A percentile compares a stretch with the other conserved stretches of the same genome.
Conservation (phyloP, 2,329 filamentous ascomycete genomes). For the Blastomyces gilchristii region DNA sequence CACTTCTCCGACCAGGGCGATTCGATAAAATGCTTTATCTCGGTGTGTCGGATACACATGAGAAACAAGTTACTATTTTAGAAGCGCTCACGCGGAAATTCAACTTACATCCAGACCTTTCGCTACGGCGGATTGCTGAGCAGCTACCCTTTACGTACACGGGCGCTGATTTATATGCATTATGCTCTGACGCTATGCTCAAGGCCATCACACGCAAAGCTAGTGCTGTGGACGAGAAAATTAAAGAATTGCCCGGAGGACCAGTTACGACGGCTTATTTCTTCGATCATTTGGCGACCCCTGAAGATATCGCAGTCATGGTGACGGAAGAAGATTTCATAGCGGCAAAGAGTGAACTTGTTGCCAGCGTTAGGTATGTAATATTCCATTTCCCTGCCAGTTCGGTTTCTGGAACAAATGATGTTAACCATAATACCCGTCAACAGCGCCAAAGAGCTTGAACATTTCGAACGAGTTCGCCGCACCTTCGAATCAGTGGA, state of each 20-base stretch:
- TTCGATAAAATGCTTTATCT: constrained; percentile 97
- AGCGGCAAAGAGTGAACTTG: constrained; percentile 68
- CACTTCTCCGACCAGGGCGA: constrained; percentile 95
- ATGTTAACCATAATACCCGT: constrained; percentile 19
- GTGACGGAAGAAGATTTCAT: constrained; percentile 85
- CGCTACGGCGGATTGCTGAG: constrained; percentile 62
- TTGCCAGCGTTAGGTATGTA: constrained; percentile 65
- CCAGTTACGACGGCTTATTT: constrained; percentile 80
- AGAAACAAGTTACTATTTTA: constrained; percentile 89
- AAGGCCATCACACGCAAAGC: constrained; percentile 94
- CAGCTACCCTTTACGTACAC: constrained; percentile 90
- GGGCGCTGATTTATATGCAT: constrained; percentile 90
- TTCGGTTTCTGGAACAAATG: constrained; percentile 1
- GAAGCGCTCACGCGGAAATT: constrained; percentile 95
- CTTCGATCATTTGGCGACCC: constrained; percentile 82
- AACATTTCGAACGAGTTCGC: constrained; percentile 80
- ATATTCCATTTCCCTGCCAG: background rate
- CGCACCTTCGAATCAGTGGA: constrained; percentile 62
- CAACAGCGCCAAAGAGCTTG: constrained; percentile 69
- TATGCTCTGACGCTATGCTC: constrained; percentile 97
- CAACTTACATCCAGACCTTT: constrained; percentile 67
- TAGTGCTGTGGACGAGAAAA: constrained; percentile 69
- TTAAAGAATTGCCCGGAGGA: constrained; percentile 50
- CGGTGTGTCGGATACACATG: constrained; percentile 90
- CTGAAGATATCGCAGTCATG: constrained; percentile 74